Conservation (phyloP, 306 rosid genomes). For the Hylodesmum podocarpum region DNA sequence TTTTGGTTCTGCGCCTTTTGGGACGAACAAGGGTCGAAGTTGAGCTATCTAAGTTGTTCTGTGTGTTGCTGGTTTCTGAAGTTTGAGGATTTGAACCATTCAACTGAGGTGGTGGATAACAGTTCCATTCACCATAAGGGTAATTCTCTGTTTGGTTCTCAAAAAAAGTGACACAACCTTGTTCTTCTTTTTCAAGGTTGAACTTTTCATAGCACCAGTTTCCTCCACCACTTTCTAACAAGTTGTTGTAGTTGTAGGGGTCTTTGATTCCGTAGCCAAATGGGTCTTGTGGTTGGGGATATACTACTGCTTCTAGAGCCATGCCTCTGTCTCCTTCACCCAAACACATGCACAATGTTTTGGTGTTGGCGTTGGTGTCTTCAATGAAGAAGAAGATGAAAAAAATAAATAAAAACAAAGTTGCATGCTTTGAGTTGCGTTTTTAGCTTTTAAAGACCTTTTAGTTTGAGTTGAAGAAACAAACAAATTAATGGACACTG, state of each 20-base stretch:
- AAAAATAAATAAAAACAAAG: not conserved
- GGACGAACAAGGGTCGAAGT: slow-evolving; percentile 41
- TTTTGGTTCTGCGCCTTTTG: slow-evolving; percentile 66
- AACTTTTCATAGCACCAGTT: slow-evolving; percentile 36
- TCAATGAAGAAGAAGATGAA: not conserved
- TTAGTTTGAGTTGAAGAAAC: not conserved
- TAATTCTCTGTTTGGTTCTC: slow-evolving; percentile 54
- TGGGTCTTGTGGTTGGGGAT: slow-evolving; percentile 70
- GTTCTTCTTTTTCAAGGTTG: slow-evolving; percentile 30
- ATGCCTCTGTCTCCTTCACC: slow-evolving; percentile 36
- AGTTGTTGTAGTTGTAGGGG: slow-evolving; percentile 17
- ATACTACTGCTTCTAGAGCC: slow-evolving; percentile 87
- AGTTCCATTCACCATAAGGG: slow-evolving; percentile 38
- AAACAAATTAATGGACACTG: slow-evolving; percentile 48
- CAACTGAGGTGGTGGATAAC: slow-evolving; percentile 34
- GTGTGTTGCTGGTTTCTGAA: slow-evolving; percentile 32
- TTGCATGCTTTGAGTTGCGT: slow-evolving; percentile 34
- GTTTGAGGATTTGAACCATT: slow-evolving; percentile 37
- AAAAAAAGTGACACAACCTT: slow-evolving; percentile 38
- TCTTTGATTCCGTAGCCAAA: slow-evolving; percentile 52
- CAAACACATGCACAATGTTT: slow-evolving; percentile 25
- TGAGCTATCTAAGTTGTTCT: slow-evolving; percentile 36
- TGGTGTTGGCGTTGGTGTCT: not conserved
- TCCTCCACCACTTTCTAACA: slow-evolving; percentile 33
- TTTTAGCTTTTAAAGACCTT: slow-evolving; percentile 41